Evolutionary conservation across 768 basidiomycete species (phyloP).

Genomic region (Trametes meyenii): DNA sequence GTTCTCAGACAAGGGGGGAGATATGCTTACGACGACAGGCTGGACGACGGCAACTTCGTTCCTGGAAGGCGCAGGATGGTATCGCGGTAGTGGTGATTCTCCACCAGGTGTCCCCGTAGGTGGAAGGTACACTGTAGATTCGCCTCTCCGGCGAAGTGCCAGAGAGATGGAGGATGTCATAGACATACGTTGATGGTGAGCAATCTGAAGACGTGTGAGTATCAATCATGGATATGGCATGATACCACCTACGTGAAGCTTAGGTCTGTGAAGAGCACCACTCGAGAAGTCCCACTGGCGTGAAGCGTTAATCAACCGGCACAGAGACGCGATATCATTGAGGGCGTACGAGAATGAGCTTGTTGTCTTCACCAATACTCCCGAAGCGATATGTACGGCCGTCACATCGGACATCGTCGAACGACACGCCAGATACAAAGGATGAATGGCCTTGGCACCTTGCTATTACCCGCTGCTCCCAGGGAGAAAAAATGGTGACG

Average conservation of each 20-base stretch:
- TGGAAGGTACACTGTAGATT: constrained; percentile 59
- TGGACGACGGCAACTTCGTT: constrained; percentile 91
- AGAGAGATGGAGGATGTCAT: constrained; percentile 81
- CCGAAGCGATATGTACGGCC: constrained; percentile 92
- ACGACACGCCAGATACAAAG: constrained; percentile 87
- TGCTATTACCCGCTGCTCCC: constrained; percentile 92
- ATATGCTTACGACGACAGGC: constrained; percentile 73
- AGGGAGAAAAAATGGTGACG: constrained; percentile 90
- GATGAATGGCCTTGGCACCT: constrained; percentile 97
- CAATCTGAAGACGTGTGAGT: constrained; percentile 37
- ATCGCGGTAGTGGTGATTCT: constrained; percentile 54
- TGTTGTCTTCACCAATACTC: constrained; percentile 96
- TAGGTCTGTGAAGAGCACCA: constrained; percentile 87
- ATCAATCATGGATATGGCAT: background rate
- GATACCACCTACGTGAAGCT: constrained; percentile 54
- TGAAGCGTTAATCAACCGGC: background rate
- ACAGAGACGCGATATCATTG: background rate
- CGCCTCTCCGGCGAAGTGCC: constrained; percentile 55
- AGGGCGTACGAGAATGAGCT: constrained; percentile 75
- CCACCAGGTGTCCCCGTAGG: constrained; percentile 39
- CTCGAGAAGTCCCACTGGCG: constrained; percentile 92
- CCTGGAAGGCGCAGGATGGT: constrained; percentile 87
- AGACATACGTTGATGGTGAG: constrained; percentile 74
- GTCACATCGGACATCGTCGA: constrained; percentile 88
- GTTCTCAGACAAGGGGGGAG: background rate